Base-by-base conservation (phyloP, 495 filamentous ascomycete genomes). In the Thozetella sp. region DNA sequence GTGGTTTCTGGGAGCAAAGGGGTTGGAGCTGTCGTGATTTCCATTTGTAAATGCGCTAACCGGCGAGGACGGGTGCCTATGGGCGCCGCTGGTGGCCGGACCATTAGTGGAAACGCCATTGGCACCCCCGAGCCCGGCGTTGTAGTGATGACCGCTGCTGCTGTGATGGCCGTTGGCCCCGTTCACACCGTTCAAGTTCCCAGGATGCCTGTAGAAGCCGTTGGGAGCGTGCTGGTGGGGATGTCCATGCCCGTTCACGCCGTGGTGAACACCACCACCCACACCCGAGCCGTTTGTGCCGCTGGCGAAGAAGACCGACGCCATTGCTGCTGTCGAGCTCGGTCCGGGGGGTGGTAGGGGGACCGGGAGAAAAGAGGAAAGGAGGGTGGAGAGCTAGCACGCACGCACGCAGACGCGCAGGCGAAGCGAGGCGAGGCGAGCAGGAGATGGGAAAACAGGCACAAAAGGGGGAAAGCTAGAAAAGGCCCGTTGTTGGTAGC, bases 361-460 rank as follows among this genome's bases (percentile, higher is more conserved):
- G 43, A 10, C 4, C 9, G n/a, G 43, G 43, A 10, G 43, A 48
- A 48, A n/a, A 10, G 43, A 48, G 43, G 43, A 10, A n/a, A 48
- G 43, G 20, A 10, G 43, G 20, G 43, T n/a, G 20, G 9, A 17
- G 17, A 17, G 17, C 30, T 6, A 37, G 30, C 6, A 6, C 9
- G 17, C 9, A 37, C 30, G 30, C 6, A 17, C 6, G n/a, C 43
- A 20, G 11, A 48, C 10, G 43, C 43, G n/a, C 9, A 20, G 43
- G 43, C 43, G 43, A 48, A 48, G 43, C 43, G 43, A 48, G 43
- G 43, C 43, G 43, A 48, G 43, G 20, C 43, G 43, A 48, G 43
- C n/a, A 48, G 9, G 30, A 37, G 30, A 37, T 17, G 30, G 17
- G 30, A 37, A 6, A 17, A 37, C 9, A 37, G 9, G 30, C 6